Evolutionary conservation across 1,284 basidiomycete genomes (phyloP), one percentile per base, ranked within the genome.

Genomic region (Pascua guehoae): DNA sequence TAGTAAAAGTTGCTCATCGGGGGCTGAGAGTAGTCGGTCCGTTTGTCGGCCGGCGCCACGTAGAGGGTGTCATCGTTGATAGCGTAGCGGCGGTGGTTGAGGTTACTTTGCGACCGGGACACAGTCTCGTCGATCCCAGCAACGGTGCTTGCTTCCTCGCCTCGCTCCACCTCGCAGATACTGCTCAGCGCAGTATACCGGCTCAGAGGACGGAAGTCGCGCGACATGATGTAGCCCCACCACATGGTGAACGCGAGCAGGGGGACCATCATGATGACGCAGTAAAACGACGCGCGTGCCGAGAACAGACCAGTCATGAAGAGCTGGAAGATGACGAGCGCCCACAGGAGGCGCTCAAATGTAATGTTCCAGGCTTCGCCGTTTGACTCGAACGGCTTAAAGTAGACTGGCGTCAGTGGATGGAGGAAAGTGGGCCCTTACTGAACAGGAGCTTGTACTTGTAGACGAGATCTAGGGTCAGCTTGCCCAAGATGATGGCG

Each of bases 281-380:
- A 90, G 78, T 69, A 86, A 87, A 42, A 88, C 15, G 39, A 16
- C n/a, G 40, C 41, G 81, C 53, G 66, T 5, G 97, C 82, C 14
- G 88, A 87, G 80, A 98, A 95, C 61, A 97, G 87, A 44, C 92
- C 93, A 42, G 86, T 88, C 91, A 95, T 94, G 80, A 96, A 95
- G 38, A 91, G 72, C 61, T 82, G 80, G 80, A 92, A 93, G 56
- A 93, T 88, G 70, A 92, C 72, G 51, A 94, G 83, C 46, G 88
- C 89, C 88, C 89, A 91, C 38, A 92, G 86, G 37, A 94, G 84
- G 18, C 92, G 88, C 16, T 85, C 81, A 70, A 91, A 93, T 0
- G 91, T 92, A 66, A 92, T 86, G 0, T 91, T 91, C 93, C 94
- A 98, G 1, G 75, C 77, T 57, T 77, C 75, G n/a, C 77, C 76